Percentiles rank a stretch among this genome's conserved stretches.
Evolutionary conservation across 345 rosid genomes (phyloP).

Genomic region (Tarenaya hassleriana): DNA sequence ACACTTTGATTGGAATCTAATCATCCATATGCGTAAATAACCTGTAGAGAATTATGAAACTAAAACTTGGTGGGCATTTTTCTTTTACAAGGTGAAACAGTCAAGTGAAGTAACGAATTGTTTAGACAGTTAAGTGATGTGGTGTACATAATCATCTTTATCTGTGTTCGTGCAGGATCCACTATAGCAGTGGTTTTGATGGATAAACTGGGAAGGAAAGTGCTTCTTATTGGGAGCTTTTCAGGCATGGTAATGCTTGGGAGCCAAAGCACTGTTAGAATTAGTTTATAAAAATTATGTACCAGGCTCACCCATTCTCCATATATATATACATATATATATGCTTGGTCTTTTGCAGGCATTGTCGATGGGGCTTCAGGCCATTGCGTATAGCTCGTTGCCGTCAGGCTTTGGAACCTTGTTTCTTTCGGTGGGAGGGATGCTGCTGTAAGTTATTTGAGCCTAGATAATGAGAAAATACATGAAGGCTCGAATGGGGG

Average conservation of each 20-base stretch:
- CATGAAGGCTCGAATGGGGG: no score
- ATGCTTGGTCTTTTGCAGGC: conserved; percentile 39
- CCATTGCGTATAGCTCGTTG: conserved; percentile 57
- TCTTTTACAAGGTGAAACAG: conserved; percentile 7
- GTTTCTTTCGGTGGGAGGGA: conserved; percentile 83
- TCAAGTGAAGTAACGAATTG: conserved; percentile 15
- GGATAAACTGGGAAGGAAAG: conserved; percentile 88
- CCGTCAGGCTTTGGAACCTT: conserved; percentile 44
- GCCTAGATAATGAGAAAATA: no score
- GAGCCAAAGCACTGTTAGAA: conserved; percentile 13
- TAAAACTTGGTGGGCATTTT: background rate
- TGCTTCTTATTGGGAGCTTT: conserved; percentile 87
- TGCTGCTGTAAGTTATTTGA: conserved; percentile 64
- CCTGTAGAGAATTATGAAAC: conserved; percentile 12
- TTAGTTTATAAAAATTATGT: background rate
- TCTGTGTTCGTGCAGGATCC: conserved; percentile 52
- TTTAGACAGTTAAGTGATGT: conserved; percentile 11
- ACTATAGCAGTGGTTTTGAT: conserved; percentile 69
- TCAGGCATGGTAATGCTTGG: conserved; percentile 64
- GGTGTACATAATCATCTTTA: conserved; percentile 17
- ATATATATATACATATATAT: conserved; percentile 8
- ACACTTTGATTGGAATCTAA: background rate
- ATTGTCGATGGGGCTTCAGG: conserved; percentile 65
- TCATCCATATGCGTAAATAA: background rate
- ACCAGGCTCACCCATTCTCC: background rate